phyloP scores from a whole-genome alignment of 306 rosid species.

The Parietaria judaica region DNA sequence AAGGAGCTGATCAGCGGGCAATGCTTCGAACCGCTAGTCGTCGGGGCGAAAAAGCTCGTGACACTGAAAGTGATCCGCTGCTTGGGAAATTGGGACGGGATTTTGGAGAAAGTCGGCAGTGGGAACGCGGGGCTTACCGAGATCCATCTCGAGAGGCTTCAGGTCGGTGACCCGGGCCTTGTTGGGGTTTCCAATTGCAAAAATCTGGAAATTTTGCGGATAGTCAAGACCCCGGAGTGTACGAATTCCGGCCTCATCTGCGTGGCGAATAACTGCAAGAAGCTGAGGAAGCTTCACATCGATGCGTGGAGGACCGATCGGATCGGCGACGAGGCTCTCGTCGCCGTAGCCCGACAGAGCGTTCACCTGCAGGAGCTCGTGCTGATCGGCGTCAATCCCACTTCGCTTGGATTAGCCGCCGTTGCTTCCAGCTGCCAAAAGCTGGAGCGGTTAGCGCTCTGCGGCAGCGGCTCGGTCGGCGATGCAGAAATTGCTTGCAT shows the following conservation, averaged over 20 bases:
- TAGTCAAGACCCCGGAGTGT: conserved; percentile 63
- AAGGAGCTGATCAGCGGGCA: conserved; percentile 64
- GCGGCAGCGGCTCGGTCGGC: conserved; percentile 64
- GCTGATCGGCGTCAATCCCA: conserved; percentile 64
- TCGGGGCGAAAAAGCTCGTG: conserved; percentile 50
- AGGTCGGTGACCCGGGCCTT: conserved; percentile 70
- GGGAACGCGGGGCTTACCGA: conserved; percentile 38
- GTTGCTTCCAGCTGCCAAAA: conserved; percentile 58
- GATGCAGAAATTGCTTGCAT: conserved; percentile 69
- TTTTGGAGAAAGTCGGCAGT: conserved; percentile 36
- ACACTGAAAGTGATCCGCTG: conserved; percentile 58
- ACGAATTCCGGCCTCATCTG: conserved; percentile 45
- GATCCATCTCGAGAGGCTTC: conserved; percentile 70
- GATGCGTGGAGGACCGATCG: conserved; percentile 81
- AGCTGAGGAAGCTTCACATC: conserved; percentile 67
- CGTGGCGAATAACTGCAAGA: conserved; percentile 56
- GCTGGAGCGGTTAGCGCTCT: conserved; percentile 68
- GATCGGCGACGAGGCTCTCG: conserved; percentile 67
- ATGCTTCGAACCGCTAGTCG: conserved; percentile 51
- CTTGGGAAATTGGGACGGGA: conserved; percentile 72
- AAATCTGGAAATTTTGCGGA: conserved; percentile 51
- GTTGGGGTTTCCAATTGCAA: conserved; percentile 44
- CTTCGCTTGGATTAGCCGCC: conserved; percentile 34
- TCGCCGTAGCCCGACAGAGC: conserved; percentile 51
- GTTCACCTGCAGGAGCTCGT: conserved; percentile 69